Percentiles rank a stretch among this genome's conserved stretches.
These are phyloP conservation scores for Syzygium aromaticum DNA, from an alignment of 345 rosid genomes.

Conservation along the genomic window DNA sequence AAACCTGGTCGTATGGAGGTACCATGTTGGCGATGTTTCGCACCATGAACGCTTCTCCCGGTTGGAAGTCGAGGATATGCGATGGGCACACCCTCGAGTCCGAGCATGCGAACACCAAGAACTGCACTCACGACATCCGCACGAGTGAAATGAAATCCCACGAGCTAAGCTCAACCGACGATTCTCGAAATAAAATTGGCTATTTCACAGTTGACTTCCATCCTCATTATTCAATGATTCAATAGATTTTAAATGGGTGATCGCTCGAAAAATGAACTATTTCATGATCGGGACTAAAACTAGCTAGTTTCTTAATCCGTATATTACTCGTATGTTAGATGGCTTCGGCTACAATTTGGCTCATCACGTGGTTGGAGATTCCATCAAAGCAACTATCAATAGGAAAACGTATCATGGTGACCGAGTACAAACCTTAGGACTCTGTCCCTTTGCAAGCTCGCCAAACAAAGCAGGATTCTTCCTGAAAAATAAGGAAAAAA, in stretches of 20 bases:
- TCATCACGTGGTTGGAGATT: background rate
- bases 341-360: background rate
- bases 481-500: constrained; percentile 26
- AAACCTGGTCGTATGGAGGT: constrained; percentile 72
- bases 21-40: constrained; percentile 98
- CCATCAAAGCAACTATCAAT: background rate
- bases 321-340: background rate
- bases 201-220: background rate
- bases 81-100: constrained; percentile 97
- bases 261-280: background rate
- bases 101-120: constrained; percentile 94
- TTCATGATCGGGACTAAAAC: background rate
- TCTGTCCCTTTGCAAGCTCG: constrained; percentile 64
- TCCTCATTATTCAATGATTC: background rate
- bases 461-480: constrained; percentile 52
- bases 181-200: background rate
- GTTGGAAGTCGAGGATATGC: constrained; percentile 81
- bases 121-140: constrained; percentile 29
- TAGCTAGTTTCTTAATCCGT: background rate
- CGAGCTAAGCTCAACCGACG: background rate
- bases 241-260: background rate
- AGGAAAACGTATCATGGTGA: background rate
- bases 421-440: constrained; percentile 52
- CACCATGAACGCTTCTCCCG: constrained; percentile 93
- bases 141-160: background rate